Conservation (phyloP, 805 yeast genomes). For the Candida berthetii region DNA sequence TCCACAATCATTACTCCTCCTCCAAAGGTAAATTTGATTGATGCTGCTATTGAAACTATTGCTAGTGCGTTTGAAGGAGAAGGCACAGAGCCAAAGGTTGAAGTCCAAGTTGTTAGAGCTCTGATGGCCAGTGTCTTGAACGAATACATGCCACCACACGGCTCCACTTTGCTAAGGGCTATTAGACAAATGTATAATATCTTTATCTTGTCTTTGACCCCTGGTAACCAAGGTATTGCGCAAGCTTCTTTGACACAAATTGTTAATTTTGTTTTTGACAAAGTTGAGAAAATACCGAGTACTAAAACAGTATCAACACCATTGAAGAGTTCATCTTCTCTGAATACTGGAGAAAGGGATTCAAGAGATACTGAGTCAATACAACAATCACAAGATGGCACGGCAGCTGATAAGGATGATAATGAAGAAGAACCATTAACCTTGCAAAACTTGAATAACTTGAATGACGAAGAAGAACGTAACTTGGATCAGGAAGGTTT, state of each 20-base stretch:
- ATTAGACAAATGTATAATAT: constrained; percentile 91
- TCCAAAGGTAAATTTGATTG: constrained; percentile 56
- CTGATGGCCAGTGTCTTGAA: constrained; percentile 82
- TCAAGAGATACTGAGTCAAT: constrained; percentile 9
- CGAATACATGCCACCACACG: constrained; percentile 80
- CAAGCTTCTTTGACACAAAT: constrained; percentile 94
- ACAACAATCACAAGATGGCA: constrained; percentile 8
- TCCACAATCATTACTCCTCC: constrained; percentile 41
- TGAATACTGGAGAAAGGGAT: constrained; percentile 21
- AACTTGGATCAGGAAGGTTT: constrained; percentile 42
- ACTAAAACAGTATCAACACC: constrained; percentile 7
- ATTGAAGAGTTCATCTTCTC: constrained; percentile 15
- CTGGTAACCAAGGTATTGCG: constrained; percentile 87
- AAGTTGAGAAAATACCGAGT: constrained; percentile 38
- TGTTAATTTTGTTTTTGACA: constrained; percentile 77
- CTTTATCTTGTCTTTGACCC: constrained; percentile 75
- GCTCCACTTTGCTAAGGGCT: constrained; percentile 81
- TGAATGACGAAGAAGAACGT: constrained; percentile 50
- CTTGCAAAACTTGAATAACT: constrained; percentile 50
- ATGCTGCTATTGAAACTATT: constrained; percentile 79
- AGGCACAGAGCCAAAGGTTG: constrained; percentile 83
- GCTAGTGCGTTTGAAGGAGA: constrained; percentile 87
- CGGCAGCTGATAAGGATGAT: constrained; percentile 11
- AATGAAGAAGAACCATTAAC: constrained; percentile 41
- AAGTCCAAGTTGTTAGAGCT: constrained; percentile 89